Evolutionary conservation across 495 filamentous ascomycete species (phyloP), one percentile per base, ranked within the genome.

Genomic region (Hypoxylon crocopeplum): DNA sequence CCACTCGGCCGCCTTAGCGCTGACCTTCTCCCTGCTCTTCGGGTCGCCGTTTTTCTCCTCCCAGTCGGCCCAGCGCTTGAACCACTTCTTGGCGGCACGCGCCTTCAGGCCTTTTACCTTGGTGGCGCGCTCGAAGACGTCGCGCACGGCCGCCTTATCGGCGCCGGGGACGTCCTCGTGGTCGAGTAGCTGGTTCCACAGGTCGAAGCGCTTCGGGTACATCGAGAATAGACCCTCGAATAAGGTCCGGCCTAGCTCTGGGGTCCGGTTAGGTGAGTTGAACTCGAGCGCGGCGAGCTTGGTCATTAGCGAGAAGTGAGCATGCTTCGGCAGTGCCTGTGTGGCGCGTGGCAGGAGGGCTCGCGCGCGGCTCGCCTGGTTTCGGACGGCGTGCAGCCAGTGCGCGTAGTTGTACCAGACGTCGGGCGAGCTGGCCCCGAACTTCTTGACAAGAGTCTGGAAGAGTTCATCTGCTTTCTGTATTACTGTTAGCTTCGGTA

Each of bases 401-500:
- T 86, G 89, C 36, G 93, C 93, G 73, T 97, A 97, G 79, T 97
- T 97, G 77, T 91, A 76, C 87, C 90, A 97, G 71, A 97, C 85
- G 39, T 87, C 80, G 13, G 88, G 86, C 8, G 85, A 84, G 41
- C 84, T 81, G 56, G 84, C 87, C 63, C 93, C 86, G 75, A 93
- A 96, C 73, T 92, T 94, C 77, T 93, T 94, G 67, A 91, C 77
- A 59, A 93, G 86, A 22, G 81, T 75, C 68, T 90, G 86, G 80
- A 97, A 98, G 65, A 98, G 86, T 7, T 84, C 85, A 69, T 94
- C 92, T 30, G 94, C 93, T 86, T 92, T 88, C 88, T 95, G 68
- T 75, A 60, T 29, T 38, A 13, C 66, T 58, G 54, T 67, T 49
- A 71, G 62, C 27, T 34, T 24, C 46, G 16, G 22, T 56, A 11